Evolutionary conservation across 768 basidiomycete genomes (phyloP), one percentile per base, ranked within the genome.

Genomic region (Mycena metata): DNA sequence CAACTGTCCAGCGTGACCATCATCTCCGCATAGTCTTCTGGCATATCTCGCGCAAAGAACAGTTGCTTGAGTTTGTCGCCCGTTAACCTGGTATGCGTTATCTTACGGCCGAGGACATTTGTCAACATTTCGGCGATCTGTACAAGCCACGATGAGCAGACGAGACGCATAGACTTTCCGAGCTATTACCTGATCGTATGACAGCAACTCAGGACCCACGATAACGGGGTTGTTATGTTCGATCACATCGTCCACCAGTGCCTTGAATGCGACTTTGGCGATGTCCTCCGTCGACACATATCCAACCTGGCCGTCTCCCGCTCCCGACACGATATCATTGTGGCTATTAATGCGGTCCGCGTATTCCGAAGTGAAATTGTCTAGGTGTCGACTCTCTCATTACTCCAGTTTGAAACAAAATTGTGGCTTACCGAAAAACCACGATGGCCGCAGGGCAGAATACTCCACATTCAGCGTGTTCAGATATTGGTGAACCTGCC

Each of bases 401-500:
- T 26, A 17, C 6, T 58, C 21, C 12, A 13, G 30, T 26, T n/a
- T 36, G 46, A 33, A 24, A 35, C 23, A 23, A 49, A 30, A 17
- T 2, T 17, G 11, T 26, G 6, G 23, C 30, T 11, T 50, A 81
- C 82, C 80, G 26, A 76, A 77, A 63, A 83, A 83, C 79, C 78
- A 81, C 11, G 82, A 79, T 0, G 82, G 82, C 1, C 81, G 72
- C 17, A 84, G 51, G 19, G 79, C 75, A 21, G 71, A 70, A 64
- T 79, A 82, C 36, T 83, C 80, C 2, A 80, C 75, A 1, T 76
- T 77, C 26, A 73, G 59, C n/a, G 74, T 68, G 16, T 69, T 73
- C 13, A 84, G 73, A 51, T 82, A 81, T 60, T 79, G 75, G 30
- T 82, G 83, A 5, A 81, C 72, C 49, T 75, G 72, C 3, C 82